Evolutionary conservation across 768 basidiomycete species (phyloP).

Genomic region (Punctularia strigosozonata): DNA sequence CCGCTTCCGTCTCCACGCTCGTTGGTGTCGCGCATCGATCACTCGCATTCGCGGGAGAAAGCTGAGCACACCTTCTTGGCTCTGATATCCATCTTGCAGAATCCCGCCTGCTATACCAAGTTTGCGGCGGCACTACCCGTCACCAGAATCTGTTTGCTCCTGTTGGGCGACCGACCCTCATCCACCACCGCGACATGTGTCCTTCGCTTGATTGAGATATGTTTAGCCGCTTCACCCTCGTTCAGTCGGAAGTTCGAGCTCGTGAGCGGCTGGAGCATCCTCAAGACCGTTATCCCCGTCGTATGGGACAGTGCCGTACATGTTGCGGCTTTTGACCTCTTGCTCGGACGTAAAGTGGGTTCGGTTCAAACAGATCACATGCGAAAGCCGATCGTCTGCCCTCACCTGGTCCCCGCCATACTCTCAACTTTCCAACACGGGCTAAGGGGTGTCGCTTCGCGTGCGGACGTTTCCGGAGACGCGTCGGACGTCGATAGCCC

Average conservation of each 20-base stretch:
- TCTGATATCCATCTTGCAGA: slow-evolving; percentile 49
- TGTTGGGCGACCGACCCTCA: slow-evolving; percentile 70
- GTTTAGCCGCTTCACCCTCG: slow-evolving; percentile 39
- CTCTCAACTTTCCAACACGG: slow-evolving; percentile 56
- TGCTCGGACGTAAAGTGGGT: slow-evolving; percentile 35
- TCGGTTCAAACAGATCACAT: no score
- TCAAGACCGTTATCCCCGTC: slow-evolving; percentile 55
- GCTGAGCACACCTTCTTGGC: slow-evolving; percentile 58
- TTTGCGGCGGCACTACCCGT: slow-evolving; percentile 68
- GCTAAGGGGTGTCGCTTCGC: slow-evolving; percentile 17
- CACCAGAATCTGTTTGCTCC: slow-evolving; percentile 65
- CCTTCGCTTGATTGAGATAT: slow-evolving; percentile 44
- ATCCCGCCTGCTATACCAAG: slow-evolving; percentile 47
- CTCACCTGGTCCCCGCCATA: slow-evolving; percentile 63
- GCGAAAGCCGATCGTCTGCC: slow-evolving; percentile 49
- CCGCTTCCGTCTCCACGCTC: slow-evolving; percentile 39
- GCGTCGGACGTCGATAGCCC: slow-evolving; percentile 7
- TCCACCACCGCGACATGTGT: slow-evolving; percentile 45
- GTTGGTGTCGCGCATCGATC: slow-evolving; percentile 43
- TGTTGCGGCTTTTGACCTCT: slow-evolving; percentile 52
- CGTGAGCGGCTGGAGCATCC: slow-evolving; percentile 70
- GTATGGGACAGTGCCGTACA: slow-evolving; percentile 63
- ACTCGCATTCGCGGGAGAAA: slow-evolving; percentile 36
- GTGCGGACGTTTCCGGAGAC: neutral
- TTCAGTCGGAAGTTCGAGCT: slow-evolving; percentile 80